These are phyloP conservation scores for Aquilaria sinensis DNA, from an alignment of 345 rosid species.

Conservation along the genomic window DNA sequence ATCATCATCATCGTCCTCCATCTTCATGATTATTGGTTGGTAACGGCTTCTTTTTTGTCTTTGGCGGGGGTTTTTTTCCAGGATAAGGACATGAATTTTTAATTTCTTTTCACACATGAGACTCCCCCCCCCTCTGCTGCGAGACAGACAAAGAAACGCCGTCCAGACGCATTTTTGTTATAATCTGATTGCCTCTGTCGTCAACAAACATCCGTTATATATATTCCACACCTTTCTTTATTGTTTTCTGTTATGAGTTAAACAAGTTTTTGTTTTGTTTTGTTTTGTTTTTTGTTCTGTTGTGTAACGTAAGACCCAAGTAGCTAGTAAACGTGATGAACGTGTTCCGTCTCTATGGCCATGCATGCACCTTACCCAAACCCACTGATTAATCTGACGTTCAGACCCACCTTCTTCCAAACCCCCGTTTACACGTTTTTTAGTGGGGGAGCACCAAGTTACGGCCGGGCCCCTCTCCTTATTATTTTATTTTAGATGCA, in stretches of 20 bases:
- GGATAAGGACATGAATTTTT: neutral
- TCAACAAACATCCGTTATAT: neutral
- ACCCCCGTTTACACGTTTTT: no score
- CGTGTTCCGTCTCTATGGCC: no score
- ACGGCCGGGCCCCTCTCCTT: no score
- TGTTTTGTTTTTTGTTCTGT: neutral
- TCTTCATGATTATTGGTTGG: conserved; percentile 11
- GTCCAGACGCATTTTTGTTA: neutral
- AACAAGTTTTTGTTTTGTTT: neutral
- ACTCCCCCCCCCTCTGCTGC: neutral
- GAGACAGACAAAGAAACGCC: neutral
- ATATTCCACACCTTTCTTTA: no score
- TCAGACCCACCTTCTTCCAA: no score
- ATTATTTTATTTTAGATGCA: no score
- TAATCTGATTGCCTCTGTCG: neutral
- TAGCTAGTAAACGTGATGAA: neutral
- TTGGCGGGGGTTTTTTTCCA: neutral
- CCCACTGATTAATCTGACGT: no score
- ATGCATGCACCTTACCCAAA: no score
- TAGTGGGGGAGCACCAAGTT: no score
- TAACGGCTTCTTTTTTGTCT: conserved; percentile 28
- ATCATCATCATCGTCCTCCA: no score
- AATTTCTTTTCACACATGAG: no score
- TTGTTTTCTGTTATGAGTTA: no score
- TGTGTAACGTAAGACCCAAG: neutral